These are phyloP conservation scores for Backusella mclennaniae DNA, from an alignment of 192 early-diverging fungal species.

Conservation along the genomic window DNA sequence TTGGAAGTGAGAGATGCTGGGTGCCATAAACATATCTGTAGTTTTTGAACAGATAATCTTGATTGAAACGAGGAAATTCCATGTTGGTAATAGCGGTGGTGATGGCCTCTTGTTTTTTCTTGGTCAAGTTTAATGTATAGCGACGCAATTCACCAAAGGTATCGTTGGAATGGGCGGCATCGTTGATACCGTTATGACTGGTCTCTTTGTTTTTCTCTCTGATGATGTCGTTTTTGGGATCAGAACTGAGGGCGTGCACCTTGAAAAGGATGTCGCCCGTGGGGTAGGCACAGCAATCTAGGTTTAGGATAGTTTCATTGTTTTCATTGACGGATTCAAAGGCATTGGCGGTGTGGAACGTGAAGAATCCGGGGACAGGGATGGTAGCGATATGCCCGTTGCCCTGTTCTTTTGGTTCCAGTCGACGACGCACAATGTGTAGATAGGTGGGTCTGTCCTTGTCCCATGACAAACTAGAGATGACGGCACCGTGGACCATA, in stretches of 20 bases:
- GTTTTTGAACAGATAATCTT: not conserved
- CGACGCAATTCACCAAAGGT: slow-evolving; percentile 3
- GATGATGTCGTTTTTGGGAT: not conserved
- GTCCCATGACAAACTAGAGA: slow-evolving; percentile 4
- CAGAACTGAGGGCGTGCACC: not conserved
- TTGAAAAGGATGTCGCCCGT: slow-evolving; percentile 3
- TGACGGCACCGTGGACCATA: not conserved
- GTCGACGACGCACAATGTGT: not conserved
- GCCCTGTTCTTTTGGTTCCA: not conserved
- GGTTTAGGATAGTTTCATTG: not conserved
- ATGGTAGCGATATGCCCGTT: not conserved
- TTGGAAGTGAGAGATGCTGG: not conserved
- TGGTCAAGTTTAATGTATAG: not conserved
- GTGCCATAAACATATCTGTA: slow-evolving; percentile 2
- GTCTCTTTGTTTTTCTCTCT: not conserved
- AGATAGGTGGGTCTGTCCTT: slow-evolving; percentile 2
- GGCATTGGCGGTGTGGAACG: slow-evolving; percentile 14
- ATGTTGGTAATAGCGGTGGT: not conserved
- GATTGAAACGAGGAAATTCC: slow-evolving; percentile 6
- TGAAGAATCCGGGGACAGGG: slow-evolving; percentile 1
- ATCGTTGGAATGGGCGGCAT: not conserved
- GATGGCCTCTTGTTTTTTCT: not conserved
- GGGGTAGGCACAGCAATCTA: slow-evolving; percentile 5
- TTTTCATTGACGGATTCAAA: not conserved
- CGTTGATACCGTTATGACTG: not conserved